These are phyloP conservation scores for Verticillium zaregamsianum DNA, from an alignment of 2,329 filamentous ascomycete genomes.

Conservation along the genomic window DNA sequence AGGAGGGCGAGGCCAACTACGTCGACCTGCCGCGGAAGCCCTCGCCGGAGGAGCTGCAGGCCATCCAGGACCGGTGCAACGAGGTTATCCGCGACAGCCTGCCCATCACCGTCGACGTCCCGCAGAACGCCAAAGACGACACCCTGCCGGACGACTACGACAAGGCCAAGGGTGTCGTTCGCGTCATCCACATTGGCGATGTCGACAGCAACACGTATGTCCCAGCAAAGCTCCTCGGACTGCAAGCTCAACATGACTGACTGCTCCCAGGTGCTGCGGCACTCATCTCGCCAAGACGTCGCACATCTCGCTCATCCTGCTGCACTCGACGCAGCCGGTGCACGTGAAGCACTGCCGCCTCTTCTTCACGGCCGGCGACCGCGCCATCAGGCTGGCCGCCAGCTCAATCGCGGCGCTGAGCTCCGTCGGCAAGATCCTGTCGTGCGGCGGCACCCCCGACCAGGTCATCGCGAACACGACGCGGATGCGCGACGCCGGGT, in stretches of 20 bases:
- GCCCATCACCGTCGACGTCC: slow-evolving; percentile 19
- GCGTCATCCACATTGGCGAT: slow-evolving; percentile 22
- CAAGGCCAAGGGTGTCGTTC: slow-evolving; percentile 21
- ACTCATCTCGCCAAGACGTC: slow-evolving; percentile 26
- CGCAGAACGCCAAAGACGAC: slow-evolving; percentile 17
- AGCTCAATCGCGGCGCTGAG: slow-evolving; percentile 17
- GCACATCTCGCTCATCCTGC: slow-evolving; percentile 22
- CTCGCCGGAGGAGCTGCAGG: slow-evolving; percentile 15
- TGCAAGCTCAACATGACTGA: neutral
- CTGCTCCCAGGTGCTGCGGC: slow-evolving; percentile 20
- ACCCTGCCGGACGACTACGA: slow-evolving; percentile 24
- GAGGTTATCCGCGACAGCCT: slow-evolving; percentile 19
- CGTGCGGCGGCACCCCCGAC: slow-evolving; percentile 15
- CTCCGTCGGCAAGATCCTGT: slow-evolving; percentile 19
- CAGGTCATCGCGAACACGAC: slow-evolving; percentile 16
- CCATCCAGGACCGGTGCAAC: slow-evolving; percentile 20
- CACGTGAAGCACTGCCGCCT: slow-evolving; percentile 26
- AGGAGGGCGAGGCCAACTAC: slow-evolving; percentile 22
- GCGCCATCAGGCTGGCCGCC: slow-evolving; percentile 18
- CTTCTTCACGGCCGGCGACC: slow-evolving; percentile 22
- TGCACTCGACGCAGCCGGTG: slow-evolving; percentile 21
- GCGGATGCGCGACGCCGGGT: slow-evolving; percentile 8
- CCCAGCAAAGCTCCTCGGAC: neutral
- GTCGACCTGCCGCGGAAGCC: slow-evolving; percentile 24
- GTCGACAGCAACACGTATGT: slow-evolving; percentile 24